phyloP scores from a whole-genome alignment of 2,329 filamentous ascomycete species.

The Trichophyton equinum region DNA sequence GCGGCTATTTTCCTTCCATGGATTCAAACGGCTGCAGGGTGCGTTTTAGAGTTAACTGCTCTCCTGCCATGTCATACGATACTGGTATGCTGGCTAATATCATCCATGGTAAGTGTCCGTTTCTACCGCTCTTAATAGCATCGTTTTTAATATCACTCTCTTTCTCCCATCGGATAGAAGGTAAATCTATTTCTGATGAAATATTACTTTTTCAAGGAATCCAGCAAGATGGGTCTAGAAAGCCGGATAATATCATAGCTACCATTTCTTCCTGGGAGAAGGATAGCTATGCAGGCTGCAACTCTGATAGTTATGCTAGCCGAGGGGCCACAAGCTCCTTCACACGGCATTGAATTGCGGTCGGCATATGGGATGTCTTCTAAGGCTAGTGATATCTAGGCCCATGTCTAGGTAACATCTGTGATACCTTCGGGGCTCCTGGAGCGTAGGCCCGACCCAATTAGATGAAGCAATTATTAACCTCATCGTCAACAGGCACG shows the following conservation, averaged over 20 bases:
- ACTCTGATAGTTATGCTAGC: neutral
- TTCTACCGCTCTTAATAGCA: neutral
- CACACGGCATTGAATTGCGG: neutral
- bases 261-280: neutral
- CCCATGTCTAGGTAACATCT: no score
- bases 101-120: neutral
- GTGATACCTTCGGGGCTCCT: no score
- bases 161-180: neutral
- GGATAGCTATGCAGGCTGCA: neutral
- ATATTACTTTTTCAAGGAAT: neutral
- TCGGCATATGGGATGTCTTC: neutral
- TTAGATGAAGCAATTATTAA: no score
- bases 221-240: neutral
- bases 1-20: neutral
- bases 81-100: neutral
- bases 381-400: no score
- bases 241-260: neutral
- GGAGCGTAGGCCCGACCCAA: no score
- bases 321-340: neutral
- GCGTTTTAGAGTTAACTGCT: neutral
- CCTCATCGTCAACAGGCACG: no score
- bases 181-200: neutral
- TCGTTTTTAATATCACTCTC: neutral
- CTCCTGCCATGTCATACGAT: slow-evolving; percentile 3
- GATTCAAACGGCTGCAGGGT: neutral